Base-by-base conservation (phyloP, 2,329 filamentous ascomycete species). In the Cordyceps cicadae region DNA sequence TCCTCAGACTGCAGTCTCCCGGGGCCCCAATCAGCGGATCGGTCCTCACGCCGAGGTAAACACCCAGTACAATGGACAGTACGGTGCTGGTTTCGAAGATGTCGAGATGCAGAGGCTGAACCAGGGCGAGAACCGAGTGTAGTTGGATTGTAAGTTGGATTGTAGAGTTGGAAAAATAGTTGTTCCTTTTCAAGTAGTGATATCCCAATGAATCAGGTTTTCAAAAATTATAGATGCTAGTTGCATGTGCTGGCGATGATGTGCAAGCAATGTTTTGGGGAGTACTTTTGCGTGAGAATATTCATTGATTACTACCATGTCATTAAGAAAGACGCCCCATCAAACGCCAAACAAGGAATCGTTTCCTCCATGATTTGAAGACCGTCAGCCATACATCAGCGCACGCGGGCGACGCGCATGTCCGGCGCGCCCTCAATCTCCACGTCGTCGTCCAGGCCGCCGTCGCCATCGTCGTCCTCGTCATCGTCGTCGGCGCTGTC, bases 381-480 rank as follows among this genome's bases (percentile, higher is more conserved):
- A 8, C 34, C 12, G 6, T 43, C 49, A 34, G 14, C 6, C 9
- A 11, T 34, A 3, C 8, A 3, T 52, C 37, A 48, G 29, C 52
- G 34, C 21, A 48, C 49, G 15, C 49, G 50, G 41, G 50, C 57
- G n/a, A 49, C 50, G 19, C 57, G 41, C 49, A 63, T 63, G 46
- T 73, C 73, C 48, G 29, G 29, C 29, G 72, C 72, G 8, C 71
- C 74, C 46, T 74, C 75, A 61, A 74, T 70, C 49, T 76, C 76
- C 29, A 74, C 64, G 32, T 85, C 83, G 5, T 90, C 88, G 5
- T 82, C 79, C 46, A 78, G 80, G 51, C 80, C 83, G 8, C 83
- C 79, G 60, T 86, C 85, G 21, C 90, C 87, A 5, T 90, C 88
- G 34, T 82, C 80, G 5, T 82, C 79, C 48, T 78, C 80, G 6